Evolutionary conservation across 345 rosid genomes (phyloP).

Genomic region (Euphorbia peplus): DNA sequence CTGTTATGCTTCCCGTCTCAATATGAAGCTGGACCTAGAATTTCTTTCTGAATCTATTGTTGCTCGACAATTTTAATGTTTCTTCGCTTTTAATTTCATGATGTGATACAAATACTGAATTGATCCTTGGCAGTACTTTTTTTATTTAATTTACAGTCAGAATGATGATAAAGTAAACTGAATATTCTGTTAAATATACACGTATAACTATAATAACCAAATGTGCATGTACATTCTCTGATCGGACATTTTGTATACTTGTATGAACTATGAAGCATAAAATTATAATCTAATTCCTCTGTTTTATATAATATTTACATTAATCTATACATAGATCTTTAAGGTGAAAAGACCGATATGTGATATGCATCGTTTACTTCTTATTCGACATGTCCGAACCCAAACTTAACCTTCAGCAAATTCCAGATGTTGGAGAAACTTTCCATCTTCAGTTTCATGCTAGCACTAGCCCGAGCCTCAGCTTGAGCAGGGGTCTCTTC

Average conservation of each 20-base stretch:
- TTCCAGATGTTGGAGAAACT: constrained; percentile 37
- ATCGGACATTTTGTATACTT: background rate
- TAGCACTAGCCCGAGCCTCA: constrained; percentile 42
- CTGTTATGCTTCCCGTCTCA: background rate
- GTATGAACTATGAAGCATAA: background rate
- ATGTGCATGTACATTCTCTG: background rate
- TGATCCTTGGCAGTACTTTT: background rate
- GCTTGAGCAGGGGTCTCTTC: constrained; percentile 64
- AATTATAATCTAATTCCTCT: background rate
- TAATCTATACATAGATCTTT: background rate
- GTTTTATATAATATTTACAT: background rate
- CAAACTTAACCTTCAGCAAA: constrained; percentile 22
- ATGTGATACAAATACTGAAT: too few relatives aligned
- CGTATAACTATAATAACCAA: background rate
- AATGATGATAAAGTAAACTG: background rate
- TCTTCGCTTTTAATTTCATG: background rate
- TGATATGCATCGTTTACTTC: background rate
- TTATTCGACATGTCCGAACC: constrained; percentile 13
- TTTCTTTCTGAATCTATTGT: background rate
- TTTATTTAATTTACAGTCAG: background rate
- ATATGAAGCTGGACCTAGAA: background rate
- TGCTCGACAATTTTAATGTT: background rate
- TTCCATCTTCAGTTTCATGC: constrained; percentile 38
- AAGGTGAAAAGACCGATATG: background rate
- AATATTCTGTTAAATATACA: background rate